phyloP scores from a whole-genome alignment of 2,329 filamentous ascomycete species.

The Hypoxylon sp. region DNA sequence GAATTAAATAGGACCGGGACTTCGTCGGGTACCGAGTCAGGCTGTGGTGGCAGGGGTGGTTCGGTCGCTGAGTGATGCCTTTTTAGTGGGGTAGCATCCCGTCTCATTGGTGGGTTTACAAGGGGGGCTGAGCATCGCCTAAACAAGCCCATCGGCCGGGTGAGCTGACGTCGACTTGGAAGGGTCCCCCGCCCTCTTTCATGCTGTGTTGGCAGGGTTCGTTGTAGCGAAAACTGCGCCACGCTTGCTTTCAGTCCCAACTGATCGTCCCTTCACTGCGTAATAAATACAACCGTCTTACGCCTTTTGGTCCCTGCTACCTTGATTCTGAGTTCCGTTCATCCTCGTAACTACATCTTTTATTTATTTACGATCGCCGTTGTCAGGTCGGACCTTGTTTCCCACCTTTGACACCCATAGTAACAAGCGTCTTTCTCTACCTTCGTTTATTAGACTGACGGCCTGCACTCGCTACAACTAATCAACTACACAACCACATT shows the following conservation, averaged over 20 bases:
- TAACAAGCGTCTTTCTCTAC: slow-evolving; percentile 7
- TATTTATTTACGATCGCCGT: slow-evolving; percentile 21
- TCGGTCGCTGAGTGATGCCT: slow-evolving; percentile 22
- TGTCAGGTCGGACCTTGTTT: slow-evolving; percentile 22
- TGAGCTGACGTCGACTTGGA: slow-evolving; percentile 40
- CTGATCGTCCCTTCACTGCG: slow-evolving; percentile 30
- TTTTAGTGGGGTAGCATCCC: slow-evolving; percentile 24
- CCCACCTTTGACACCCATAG: slow-evolving; percentile 3
- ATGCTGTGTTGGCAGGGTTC: slow-evolving; percentile 32
- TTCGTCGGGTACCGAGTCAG: slow-evolving; percentile 14
- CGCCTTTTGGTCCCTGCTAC: slow-evolving; percentile 33
- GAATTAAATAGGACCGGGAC: slow-evolving; percentile 5
- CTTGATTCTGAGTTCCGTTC: slow-evolving; percentile 14
- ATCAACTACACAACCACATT: slow-evolving; percentile 26
- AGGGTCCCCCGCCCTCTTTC: slow-evolving; percentile 23
- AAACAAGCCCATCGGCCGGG: slow-evolving; percentile 30
- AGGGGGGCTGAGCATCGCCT: slow-evolving; percentile 39
- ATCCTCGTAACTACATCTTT: slow-evolving; percentile 29
- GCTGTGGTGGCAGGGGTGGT: slow-evolving; percentile 18
- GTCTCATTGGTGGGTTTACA: slow-evolving; percentile 30
- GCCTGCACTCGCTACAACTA: slow-evolving; percentile 26
- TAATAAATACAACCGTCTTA: slow-evolving; percentile 49
- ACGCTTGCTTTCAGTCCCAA: slow-evolving; percentile 44
- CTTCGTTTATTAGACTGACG: slow-evolving; percentile 28
- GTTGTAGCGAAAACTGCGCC: slow-evolving; percentile 45